Base-by-base conservation (phyloP, 495 filamentous ascomycete genomes). In the Hypomontagnella submonticulosa region DNA sequence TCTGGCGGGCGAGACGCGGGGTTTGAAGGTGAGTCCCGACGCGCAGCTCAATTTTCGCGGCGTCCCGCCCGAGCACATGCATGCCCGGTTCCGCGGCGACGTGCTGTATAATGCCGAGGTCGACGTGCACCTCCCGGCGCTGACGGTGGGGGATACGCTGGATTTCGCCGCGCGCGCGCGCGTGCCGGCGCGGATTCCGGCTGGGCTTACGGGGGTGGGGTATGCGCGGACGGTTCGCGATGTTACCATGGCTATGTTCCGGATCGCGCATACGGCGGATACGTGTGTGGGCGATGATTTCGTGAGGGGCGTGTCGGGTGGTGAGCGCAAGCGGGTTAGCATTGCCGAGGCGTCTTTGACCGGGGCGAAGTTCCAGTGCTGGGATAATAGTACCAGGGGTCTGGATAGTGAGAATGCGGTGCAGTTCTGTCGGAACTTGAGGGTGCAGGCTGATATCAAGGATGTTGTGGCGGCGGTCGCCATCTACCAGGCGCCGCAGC, bases 331-430 rank as follows among this genome's bases (percentile, higher is more conserved):
- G 78, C 86, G 92, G 60, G 89, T 93, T 46, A 91, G 87, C 75
- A 93, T 95, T 66, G 87, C 90, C 4, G 92, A 95, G 66, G 83
- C 82, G 15, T 83, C 84, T 5, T 77, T 92, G 19, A 88, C 85
- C 41, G 81, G 83, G 5, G 84, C 84, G 18, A 87, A 89, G 0
- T 74, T 96, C 10, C 89, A 91, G 68, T 92, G 90, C 79, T 96
- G 92, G 92, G 92, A 95, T 68, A 91, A 91, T 75, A 90, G 86
- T 60, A 94, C 92, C 5, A 81, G 92, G 73, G 92, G 91, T 61
- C 73, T 96, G 19, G 92, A 96, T 70, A 89, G 86, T 57, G 88
- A 89, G 57, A 94, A 89, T 20, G 91, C 92, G 36, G 75, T 94
- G 13, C 89, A 93, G 69, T 96, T 93, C 52, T 85, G 87, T 60